These are phyloP conservation scores for Guyanaporus albipodus DNA, from an alignment of 768 basidiomycete genomes.

Conservation along the genomic window DNA sequence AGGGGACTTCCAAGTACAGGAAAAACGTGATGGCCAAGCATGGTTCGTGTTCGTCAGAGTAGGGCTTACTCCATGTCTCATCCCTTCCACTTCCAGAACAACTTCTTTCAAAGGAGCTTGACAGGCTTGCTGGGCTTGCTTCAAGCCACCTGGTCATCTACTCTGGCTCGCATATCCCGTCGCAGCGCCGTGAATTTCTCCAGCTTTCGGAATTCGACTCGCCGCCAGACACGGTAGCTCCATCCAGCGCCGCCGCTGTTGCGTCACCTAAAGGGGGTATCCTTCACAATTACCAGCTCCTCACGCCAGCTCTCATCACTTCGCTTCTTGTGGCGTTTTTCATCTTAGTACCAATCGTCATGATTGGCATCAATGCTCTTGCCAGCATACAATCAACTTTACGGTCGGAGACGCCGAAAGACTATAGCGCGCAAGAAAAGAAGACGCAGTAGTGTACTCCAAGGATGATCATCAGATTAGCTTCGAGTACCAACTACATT, in stretches of 20 bases:
- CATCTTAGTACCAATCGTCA: conserved; percentile 60
- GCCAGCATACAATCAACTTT: conserved; percentile 72
- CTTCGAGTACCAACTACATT: conserved; percentile 18
- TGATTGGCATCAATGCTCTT: conserved; percentile 61
- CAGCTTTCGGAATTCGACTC: conserved; percentile 29
- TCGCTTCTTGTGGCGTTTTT: conserved; percentile 62
- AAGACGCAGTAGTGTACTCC: conserved; percentile 60
- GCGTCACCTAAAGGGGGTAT: conserved; percentile 50
- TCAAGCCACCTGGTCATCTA: conserved; percentile 66
- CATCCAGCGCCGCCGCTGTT: conserved; percentile 30
- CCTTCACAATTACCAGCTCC: conserved; percentile 68
- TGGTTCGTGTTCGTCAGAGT: conserved; percentile 39
- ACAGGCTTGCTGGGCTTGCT: conserved; percentile 43
- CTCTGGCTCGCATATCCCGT: conserved; percentile 46
- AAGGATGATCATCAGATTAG: conserved; percentile 17
- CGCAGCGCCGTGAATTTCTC: conserved; percentile 41
- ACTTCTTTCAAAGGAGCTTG: conserved; percentile 47
- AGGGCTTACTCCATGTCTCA: not conserved
- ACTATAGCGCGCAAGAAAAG: conserved; percentile 64
- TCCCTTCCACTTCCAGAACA: conserved; percentile 33
- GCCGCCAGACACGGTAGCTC: conserved; percentile 17
- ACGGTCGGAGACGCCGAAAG: conserved; percentile 59
- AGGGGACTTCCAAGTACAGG: conserved; percentile 40
- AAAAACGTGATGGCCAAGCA: conserved; percentile 48
- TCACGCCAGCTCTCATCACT: conserved; percentile 71